Evolutionary conservation across 2,329 filamentous ascomycete species (phyloP), one percentile per base, ranked within the genome.

Genomic region (Cercospora zeina): DNA sequence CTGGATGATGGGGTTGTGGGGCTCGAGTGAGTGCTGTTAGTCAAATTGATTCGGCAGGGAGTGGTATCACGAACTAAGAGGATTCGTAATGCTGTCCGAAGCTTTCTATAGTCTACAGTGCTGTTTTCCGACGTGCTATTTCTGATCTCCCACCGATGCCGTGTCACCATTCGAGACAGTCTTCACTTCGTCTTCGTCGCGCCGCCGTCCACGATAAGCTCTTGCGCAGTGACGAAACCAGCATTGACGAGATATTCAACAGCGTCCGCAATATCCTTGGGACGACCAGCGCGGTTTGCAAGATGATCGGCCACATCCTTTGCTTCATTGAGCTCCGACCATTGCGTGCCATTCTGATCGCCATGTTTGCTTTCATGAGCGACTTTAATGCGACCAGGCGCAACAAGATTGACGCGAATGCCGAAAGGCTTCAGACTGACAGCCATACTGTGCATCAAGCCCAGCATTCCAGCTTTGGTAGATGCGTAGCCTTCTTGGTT

Each of bases 361-460:
- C 72, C 77, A 31, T 69, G 72, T 64, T 73, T 74, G 34, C 68
- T 72, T 66, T 79, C 77, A 45, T 81, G 74, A 14, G 68, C 73
- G 2, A 81, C 80, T 64, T 82, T 77, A 56, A 83, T 80, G 73
- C 80, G 81, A 1, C 81, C 80, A 0, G 80, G 81, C n/a, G 81
- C 71, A 8, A 82, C 77, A 0, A 79, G 74, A 57, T 81, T 82
- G 24, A 80, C 78, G 1, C 79, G 72, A 47, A 83, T 75, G 0
- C 73, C 71, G 49, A 77, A 75, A 3, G 62, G 65, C 5, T 73
- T 72, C 16, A 81, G 68, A 36, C 76, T 78, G n/a, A 80, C 73
- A 11, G 79, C 78, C 78, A 82, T 79, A 21, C 77, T 78, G 66
- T 81, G 80, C 65, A 78, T 80, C 21, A 83, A 66, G 0, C 81